Conservation (phyloP, 2,329 filamentous ascomycete genomes). For the Talaromyces sp. region DNA sequence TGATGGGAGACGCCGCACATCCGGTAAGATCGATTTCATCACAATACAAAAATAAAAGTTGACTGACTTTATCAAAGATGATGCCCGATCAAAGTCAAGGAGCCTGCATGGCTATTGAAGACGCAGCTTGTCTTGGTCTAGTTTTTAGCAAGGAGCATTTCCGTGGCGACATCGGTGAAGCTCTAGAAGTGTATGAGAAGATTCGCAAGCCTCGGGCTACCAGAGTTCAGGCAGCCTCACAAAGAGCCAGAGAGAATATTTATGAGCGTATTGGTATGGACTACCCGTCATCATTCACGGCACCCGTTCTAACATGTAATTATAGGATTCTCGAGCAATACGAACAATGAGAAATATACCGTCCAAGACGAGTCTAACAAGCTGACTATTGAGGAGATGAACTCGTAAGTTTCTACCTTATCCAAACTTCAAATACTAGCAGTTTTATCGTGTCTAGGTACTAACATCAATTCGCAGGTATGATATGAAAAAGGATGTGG, state of each 20-base stretch:
- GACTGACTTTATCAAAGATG: conserved; percentile 41
- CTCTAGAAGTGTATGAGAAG: conserved; percentile 53
- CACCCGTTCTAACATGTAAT: not conserved
- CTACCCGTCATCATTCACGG: not conserved
- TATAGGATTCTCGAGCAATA: conserved; percentile 59
- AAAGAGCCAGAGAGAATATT: conserved; percentile 61
- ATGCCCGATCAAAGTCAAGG: conserved; percentile 70
- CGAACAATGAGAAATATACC: conserved; percentile 56
- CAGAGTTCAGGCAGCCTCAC: conserved; percentile 57
- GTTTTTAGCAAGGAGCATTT: conserved; percentile 55
- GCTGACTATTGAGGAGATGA: conserved; percentile 69
- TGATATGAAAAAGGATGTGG: conserved; percentile 59
- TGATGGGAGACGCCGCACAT: conserved; percentile 67
- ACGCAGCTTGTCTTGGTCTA: conserved; percentile 62
- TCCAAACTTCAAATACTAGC: not conserved
- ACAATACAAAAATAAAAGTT: not conserved
- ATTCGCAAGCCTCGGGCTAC: conserved; percentile 57
- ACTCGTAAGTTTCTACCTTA: conserved; percentile 50
- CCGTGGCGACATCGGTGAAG: conserved; percentile 49
- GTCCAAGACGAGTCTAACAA: conserved; percentile 62
- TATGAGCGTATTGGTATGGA: conserved; percentile 59
- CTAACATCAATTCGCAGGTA: conserved; percentile 43
- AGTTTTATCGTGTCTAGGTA: not conserved
- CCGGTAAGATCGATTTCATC: conserved; percentile 37
- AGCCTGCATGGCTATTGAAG: conserved; percentile 68